These are phyloP conservation scores for Cupressus sempervirens DNA, from an alignment of 75 land plant species.

Conservation along the genomic window DNA sequence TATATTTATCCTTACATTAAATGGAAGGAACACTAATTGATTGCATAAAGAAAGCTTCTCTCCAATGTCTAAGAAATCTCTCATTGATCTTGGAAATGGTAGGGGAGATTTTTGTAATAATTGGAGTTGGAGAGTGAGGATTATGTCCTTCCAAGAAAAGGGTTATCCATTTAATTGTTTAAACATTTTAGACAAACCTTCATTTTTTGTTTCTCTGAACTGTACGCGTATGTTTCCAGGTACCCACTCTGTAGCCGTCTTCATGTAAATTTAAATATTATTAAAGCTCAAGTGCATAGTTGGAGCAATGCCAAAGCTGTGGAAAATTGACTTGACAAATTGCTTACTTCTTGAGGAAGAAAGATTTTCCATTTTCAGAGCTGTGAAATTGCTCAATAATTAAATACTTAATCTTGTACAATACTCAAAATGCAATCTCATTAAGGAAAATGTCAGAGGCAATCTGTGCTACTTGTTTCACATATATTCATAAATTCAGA, in stretches of 20 bases:
- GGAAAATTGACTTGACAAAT: not conserved
- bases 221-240: not conserved
- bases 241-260: conserved; percentile 11
- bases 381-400: not conserved
- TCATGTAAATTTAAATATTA: not conserved
- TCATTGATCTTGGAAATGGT: conserved; percentile 82
- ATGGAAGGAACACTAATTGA: no score
- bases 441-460: not conserved
- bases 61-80: no score
- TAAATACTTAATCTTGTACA: not conserved
- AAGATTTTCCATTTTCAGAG: not conserved
- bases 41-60: no score
- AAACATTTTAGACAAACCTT: not conserved
- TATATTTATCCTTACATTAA: no score
- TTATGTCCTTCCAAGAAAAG: conserved; percentile 64
- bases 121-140: conserved; percentile 50
- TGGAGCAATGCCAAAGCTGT: conserved; percentile 11
- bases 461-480: not conserved
- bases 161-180: not conserved
- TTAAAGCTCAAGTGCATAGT: conserved; percentile 10
- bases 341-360: not conserved
- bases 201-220: not conserved
- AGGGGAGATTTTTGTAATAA: conserved; percentile 70
- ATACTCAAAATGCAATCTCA: not conserved
- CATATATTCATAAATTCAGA: not conserved